These are phyloP conservation scores for Casuarina cunninghamiana DNA, from an alignment of 306 rosid genomes.

Conservation along the genomic window DNA sequence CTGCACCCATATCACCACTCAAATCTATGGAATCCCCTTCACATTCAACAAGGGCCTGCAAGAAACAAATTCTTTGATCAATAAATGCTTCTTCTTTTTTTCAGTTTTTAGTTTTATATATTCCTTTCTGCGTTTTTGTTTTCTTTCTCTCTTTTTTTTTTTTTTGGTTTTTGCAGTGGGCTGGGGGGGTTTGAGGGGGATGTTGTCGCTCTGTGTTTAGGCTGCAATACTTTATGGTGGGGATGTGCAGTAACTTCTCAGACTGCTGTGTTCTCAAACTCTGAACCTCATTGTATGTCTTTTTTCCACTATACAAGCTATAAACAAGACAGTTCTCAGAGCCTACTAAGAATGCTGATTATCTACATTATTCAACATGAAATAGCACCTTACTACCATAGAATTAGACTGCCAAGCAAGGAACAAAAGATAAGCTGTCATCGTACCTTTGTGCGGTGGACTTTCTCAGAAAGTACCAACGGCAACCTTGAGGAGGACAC, in stretches of 20 bases:
- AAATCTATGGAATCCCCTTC: slow-evolving; percentile 92
- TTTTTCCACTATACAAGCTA: slow-evolving; percentile 16
- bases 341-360: slow-evolving; percentile 1
- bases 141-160: background rate
- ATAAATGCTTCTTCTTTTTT: background rate
- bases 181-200: background rate
- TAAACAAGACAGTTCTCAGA: background rate
- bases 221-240: too few species aligned
- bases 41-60: slow-evolving; percentile 90
- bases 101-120: background rate
- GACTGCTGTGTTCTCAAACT: background rate
- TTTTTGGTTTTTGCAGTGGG: background rate
- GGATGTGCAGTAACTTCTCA: background rate
- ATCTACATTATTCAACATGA: slow-evolving; percentile 11
- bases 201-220: too few species aligned
- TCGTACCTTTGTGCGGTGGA: slow-evolving; percentile 77
- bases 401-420: background rate
- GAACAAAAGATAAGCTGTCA: slow-evolving; percentile 18
- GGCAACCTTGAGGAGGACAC: slow-evolving; percentile 82
- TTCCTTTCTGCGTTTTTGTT: background rate
- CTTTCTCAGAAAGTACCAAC: slow-evolving; percentile 87
- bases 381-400: background rate
- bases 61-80: slow-evolving; percentile 28
- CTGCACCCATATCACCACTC: slow-evolving; percentile 92
- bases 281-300: slow-evolving; percentile 14